Conservation (phyloP, 2,329 filamentous ascomycete genomes). For the Fusarium austroafricanum region DNA sequence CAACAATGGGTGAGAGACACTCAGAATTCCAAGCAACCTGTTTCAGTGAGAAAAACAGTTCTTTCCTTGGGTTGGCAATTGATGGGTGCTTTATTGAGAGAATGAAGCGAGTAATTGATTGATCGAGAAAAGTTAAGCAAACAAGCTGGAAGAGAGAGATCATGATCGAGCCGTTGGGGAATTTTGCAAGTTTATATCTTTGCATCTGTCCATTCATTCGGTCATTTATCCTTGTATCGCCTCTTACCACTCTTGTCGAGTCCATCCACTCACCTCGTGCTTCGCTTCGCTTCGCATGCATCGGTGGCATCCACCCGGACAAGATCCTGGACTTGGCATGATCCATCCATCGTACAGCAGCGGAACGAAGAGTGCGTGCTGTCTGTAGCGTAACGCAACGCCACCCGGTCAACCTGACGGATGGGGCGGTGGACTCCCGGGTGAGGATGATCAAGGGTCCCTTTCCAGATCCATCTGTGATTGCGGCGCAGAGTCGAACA, state of each 20-base stretch:
- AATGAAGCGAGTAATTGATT: background rate
- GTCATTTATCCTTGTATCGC: constrained; percentile 22
- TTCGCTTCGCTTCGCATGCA: constrained; percentile 31
- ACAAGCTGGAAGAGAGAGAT: background rate
- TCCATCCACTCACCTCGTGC: constrained; percentile 31
- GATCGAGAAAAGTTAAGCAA: background rate
- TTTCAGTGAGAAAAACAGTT: constrained; percentile 1
- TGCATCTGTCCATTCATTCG: constrained; percentile 23
- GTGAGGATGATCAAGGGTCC: constrained; percentile 18
- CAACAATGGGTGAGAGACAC: background rate
- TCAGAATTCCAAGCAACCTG: constrained; percentile 11
- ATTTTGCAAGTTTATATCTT: constrained; percentile 36
- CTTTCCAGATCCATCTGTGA: background rate
- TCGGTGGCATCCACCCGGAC: constrained; percentile 23
- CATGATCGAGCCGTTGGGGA: constrained; percentile 17
- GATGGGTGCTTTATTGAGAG: background rate
- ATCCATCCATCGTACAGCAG: constrained; percentile 15
- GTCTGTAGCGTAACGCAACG: background rate
- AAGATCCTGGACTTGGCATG: constrained; percentile 33
- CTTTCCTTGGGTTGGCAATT: background rate
- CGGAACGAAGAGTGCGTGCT: background rate
- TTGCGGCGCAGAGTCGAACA: background rate
- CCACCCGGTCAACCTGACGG: constrained; percentile 33
- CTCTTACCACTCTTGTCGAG: constrained; percentile 26
- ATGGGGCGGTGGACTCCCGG: constrained; percentile 18